A percentile compares a stretch with the other conserved stretches of the same genome.
These are phyloP conservation scores for Saccharomyces hybrid DNA, from an alignment of 1,139 yeast genomes.

Conservation along the genomic window DNA sequence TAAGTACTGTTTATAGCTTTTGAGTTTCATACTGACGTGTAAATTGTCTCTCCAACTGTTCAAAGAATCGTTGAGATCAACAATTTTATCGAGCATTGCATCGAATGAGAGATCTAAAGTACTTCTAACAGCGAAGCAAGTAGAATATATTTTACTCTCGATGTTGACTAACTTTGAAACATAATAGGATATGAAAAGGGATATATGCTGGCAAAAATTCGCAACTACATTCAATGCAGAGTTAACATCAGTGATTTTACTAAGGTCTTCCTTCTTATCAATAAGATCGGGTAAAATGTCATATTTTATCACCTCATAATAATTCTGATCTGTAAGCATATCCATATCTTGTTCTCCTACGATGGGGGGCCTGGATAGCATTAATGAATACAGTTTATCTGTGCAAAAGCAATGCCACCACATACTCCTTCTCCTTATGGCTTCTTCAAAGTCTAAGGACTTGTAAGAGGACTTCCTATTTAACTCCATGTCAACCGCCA, in stretches of 20 bases:
- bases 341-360: conserved; percentile 20
- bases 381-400: conserved; percentile 21
- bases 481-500: conserved; percentile 22
- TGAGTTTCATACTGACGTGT: conserved; percentile 22
- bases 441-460: conserved; percentile 14
- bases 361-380: conserved; percentile 20
- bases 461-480: conserved; percentile 14
- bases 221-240: conserved; percentile 16
- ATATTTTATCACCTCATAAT: conserved; percentile 14
- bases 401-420: conserved; percentile 25
- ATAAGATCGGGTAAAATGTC: conserved; percentile 6
- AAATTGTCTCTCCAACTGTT: conserved; percentile 20
- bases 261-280: conserved; percentile 10
- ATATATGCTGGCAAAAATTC: conserved; percentile 17
- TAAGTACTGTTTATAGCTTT: conserved; percentile 20
- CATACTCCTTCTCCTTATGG: conserved; percentile 14
- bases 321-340: conserved; percentile 18
- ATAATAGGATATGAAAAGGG: conserved; percentile 21
- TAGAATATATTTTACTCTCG: conserved; percentile 14
- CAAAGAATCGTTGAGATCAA: conserved; percentile 14
- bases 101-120: conserved; percentile 18
- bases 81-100: conserved; percentile 16
- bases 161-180: conserved; percentile 14
- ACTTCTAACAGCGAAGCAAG: conserved; percentile 19
- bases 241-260: conserved; percentile 11